Evolutionary conservation across 2,329 filamentous ascomycete genomes (phyloP), one percentile per base, ranked within the genome.

Genomic region (Ascochyta fabae): DNA sequence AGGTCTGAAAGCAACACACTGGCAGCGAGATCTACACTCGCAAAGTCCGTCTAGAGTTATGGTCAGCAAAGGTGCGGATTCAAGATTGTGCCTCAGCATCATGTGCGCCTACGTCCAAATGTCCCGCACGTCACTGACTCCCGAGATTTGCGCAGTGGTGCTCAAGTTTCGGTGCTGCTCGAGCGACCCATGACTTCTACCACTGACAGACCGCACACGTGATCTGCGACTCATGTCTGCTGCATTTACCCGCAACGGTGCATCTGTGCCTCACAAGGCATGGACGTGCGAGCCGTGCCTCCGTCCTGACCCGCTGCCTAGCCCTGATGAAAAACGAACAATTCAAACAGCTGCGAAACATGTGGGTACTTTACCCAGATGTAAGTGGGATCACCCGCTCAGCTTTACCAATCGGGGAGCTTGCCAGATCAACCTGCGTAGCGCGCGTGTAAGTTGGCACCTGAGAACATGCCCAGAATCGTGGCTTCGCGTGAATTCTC

Each of bases 191-290:
- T 33, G 41, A n/a, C 5, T 29, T 33, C 33, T 34, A 33, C 23
- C 40, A 50, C 39, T 10, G 22, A 26, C 39, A 48, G n/a, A 10
- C 15, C 19, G 7, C 23, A 12, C 44, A 48, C 51, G 44, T 53
- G 51, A 48, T 36, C 19, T n/a, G 12, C 39, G 39, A 39, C 24
- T 53, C 40, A 43, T 44, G 51, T 26, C 26, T 9, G 24, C 26
- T 43, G 19, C 19, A 26, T 39, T 26, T 26, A 44, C 39, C 39
- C 39, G 13, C 15, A 44, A 54, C 39, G 45, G 45, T 44, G 27
- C 38, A 29, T 9, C 39, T 27, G 51, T 34, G 40, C 40, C 49
- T 38, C 26, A 7, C 33, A 10, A 16, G 34, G 40, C 26, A 33
- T 23, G 31, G 40, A 31, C 33, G 36, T n/a, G 35, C 16, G 19